Base-by-base conservation (phyloP, 352 stramenopile genomes). In the Pythium inflatum region DNA sequence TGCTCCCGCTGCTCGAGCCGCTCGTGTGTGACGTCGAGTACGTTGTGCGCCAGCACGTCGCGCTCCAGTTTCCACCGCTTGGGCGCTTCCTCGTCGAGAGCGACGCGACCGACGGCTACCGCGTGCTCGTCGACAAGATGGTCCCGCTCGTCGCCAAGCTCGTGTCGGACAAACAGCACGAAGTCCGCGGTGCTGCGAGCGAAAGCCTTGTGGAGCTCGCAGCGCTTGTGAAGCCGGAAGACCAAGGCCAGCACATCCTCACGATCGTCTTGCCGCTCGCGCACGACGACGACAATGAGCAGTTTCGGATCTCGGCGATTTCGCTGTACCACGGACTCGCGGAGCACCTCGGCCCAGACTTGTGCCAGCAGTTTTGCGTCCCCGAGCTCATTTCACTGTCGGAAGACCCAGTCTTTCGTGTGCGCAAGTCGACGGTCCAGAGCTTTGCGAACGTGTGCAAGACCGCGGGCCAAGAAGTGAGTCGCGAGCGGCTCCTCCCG, bases 31-130 rank as follows among this genome's bases (percentile, higher is more conserved):
- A 98, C 77, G 78, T 92, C 28, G 96, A 98, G 81, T 95, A 92
- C 77, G 92, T 98, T n/a, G 97, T 99, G 70, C 91, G 95, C 3
- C 96, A 98, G 68, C 90, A 98, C 73, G 79, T 98, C 30, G 93
- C 94, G 41, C 83, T 91, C 48, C 94, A 98, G 72, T 88, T 98
- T 59, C 83, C 94, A 5, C 76, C 83, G 50, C 67, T 99, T 2
- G 89, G 79, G 49, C 67, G 78, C n/a, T 92, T 94, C 57, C 67
- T 94, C 40, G 71, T 87, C 48, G 46, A 8, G 11, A 20, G 12
- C 56, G 40, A 43, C 24, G 34, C 16, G 41, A 74, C 86, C 31
- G 75, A 74, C 0, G 91, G 85, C 40, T 96, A 96, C 70, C 75
- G 77, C 27, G 75, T 93, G 53, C 63, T 97, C 40, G 59, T 97